Conservation (phyloP, 1,284 basidiomycete species). For the Cystobasidium sp. region DNA sequence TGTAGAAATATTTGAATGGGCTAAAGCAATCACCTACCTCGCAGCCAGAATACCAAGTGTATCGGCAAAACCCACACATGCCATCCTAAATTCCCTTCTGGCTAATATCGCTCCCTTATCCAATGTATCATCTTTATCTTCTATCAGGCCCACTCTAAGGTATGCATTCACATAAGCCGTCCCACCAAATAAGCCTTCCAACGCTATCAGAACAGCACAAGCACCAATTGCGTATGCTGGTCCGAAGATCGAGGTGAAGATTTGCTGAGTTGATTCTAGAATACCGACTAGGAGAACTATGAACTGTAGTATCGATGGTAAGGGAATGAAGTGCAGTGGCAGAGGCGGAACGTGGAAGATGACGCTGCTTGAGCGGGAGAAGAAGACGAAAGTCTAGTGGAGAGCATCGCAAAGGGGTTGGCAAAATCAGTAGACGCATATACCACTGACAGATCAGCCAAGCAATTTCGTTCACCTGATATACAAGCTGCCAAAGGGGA, state of each 20-base stretch:
- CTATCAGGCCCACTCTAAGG: conserved; percentile 45
- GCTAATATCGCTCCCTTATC: conserved; percentile 32
- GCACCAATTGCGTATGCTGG: conserved; percentile 46
- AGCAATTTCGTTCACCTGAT: conserved; percentile 49
- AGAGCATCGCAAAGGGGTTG: conserved; percentile 61
- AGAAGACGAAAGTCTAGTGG: conserved; percentile 91
- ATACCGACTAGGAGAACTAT: conserved; percentile 46
- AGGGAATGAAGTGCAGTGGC: conserved; percentile 69
- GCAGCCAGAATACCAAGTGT: conserved; percentile 47
- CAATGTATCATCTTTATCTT: conserved; percentile 40
- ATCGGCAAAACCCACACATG: conserved; percentile 51
- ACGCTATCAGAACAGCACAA: conserved; percentile 45
- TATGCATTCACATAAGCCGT: conserved; percentile 52
- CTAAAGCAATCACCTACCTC: conserved; percentile 4
- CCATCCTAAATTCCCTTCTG: conserved; percentile 48
- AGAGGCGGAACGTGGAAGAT: conserved; percentile 79
- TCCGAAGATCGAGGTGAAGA: conserved; percentile 44
- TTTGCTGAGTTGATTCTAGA: conserved; percentile 42
- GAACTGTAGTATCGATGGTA: conserved; percentile 61
- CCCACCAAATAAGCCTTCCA: conserved; percentile 52
- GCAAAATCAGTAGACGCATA: background rate
- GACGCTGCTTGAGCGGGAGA: conserved; percentile 90
- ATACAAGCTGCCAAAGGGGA: conserved; percentile 55
- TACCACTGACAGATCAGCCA: conserved; percentile 54
- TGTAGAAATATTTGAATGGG: background rate